These are phyloP conservation scores for Ustilago cynodontis DNA, from an alignment of 1,284 basidiomycete genomes.

Conservation along the genomic window DNA sequence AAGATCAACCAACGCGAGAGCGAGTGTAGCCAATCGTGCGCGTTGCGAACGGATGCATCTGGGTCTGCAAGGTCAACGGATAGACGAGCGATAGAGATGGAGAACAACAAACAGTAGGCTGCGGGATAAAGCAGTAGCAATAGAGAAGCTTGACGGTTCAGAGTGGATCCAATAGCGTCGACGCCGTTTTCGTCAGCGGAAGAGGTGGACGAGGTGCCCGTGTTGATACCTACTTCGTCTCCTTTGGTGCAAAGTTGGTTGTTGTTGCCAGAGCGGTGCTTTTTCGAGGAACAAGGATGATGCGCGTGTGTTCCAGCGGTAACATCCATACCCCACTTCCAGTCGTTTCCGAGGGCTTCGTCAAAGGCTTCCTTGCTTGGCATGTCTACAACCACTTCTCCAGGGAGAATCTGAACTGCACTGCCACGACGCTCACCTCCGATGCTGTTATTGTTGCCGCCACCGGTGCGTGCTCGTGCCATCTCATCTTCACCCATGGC, in stretches of 20 bases:
- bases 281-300: not conserved
- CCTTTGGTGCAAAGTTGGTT: not conserved
- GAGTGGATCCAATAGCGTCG: constrained; percentile 57
- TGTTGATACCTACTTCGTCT: constrained; percentile 17
- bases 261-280: not conserved
- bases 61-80: constrained; percentile 51
- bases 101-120: constrained; percentile 59
- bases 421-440: constrained; percentile 18
- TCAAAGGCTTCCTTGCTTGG: constrained; percentile 53
- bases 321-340: constrained; percentile 61
- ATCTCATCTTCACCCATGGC: constrained; percentile 46
- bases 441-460: not conserved
- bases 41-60: constrained; percentile 9
- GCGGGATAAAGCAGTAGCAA: constrained; percentile 59
- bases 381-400: constrained; percentile 47
- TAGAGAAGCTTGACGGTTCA: constrained; percentile 61
- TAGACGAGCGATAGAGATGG: constrained; percentile 57
- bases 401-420: constrained; percentile 42
- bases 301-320: constrained; percentile 4
- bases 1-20: constrained; percentile 60
- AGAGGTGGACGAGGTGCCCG: constrained; percentile 30
- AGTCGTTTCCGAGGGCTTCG: constrained; percentile 41
- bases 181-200: constrained; percentile 54
- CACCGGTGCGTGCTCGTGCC: constrained; percentile 21
- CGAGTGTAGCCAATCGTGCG: constrained; percentile 49